Evolutionary conservation across 2,329 filamentous ascomycete species (phyloP).

Genomic region (Fusarium decemcellulare): DNA sequence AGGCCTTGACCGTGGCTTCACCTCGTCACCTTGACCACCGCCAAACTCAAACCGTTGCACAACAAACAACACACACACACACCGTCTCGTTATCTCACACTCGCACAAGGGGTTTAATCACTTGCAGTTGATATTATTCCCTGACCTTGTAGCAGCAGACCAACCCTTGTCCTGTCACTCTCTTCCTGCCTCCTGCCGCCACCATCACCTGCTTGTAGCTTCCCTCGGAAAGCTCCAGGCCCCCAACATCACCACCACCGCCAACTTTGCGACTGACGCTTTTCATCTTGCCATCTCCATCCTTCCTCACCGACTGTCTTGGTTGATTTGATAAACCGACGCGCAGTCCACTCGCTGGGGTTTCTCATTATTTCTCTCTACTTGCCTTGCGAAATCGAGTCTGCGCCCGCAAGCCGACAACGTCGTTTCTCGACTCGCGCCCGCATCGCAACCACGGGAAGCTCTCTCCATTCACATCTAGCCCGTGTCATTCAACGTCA

Average conservation of each 20-base stretch:
- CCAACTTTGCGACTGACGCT: constrained; percentile 11
- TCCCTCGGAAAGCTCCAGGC: constrained; percentile 16
- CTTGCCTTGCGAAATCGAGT: constrained; percentile 13
- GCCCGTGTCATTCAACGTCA: constrained; percentile 30
- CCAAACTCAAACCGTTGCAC: constrained; percentile 13
- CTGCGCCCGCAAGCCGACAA: constrained; percentile 10
- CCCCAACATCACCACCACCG: constrained; percentile 19
- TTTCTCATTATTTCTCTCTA: constrained; percentile 8
- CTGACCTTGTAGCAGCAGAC: neutral
- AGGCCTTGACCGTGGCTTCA: constrained; percentile 39
- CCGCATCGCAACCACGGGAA: constrained; percentile 12
- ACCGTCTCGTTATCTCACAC: constrained; percentile 22
- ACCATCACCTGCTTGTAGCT: constrained; percentile 23
- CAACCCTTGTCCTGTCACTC: constrained; percentile 5
- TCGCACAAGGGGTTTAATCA: constrained; percentile 25
- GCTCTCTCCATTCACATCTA: constrained; percentile 9
- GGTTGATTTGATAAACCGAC: constrained; percentile 12
- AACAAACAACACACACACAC: constrained; percentile 24
- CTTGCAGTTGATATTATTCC: constrained; percentile 14
- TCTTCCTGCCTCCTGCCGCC: constrained; percentile 16
- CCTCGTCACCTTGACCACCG: constrained; percentile 26
- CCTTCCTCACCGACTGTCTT: neutral
- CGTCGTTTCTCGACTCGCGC: constrained; percentile 12
- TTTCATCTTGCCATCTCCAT: constrained; percentile 3
- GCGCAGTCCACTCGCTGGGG: constrained; percentile 1